These are phyloP conservation scores for Metschnikowia vanudenii DNA, from an alignment of 805 yeast genomes.

Conservation along the genomic window DNA sequence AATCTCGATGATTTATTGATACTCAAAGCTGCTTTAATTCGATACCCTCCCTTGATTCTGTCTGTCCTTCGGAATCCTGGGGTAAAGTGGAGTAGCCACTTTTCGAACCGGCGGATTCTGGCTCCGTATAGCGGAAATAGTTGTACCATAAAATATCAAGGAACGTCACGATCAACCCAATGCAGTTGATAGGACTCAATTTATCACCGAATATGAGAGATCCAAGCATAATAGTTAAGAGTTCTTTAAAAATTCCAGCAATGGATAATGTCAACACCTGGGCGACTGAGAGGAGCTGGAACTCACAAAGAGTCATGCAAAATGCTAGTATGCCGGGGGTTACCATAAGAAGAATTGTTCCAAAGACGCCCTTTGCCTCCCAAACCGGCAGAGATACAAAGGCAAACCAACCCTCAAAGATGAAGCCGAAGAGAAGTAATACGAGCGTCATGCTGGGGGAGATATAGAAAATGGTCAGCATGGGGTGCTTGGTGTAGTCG, in stretches of 20 bases:
- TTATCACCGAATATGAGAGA: slow-evolving; percentile 70
- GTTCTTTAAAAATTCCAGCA: slow-evolving; percentile 91
- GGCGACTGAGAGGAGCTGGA: slow-evolving; percentile 74
- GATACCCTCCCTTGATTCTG: slow-evolving; percentile 9
- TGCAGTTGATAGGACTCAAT: slow-evolving; percentile 60
- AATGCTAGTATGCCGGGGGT: slow-evolving; percentile 88
- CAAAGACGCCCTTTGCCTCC: slow-evolving; percentile 54
- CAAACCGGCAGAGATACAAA: slow-evolving; percentile 61
- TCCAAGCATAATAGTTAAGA: slow-evolving; percentile 75
- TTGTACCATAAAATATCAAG: slow-evolving; percentile 84
- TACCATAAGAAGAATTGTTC: slow-evolving; percentile 57
- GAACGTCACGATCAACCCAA: slow-evolving; percentile 75
- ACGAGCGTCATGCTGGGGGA: slow-evolving; percentile 79
- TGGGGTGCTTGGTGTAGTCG: slow-evolving; percentile 65
- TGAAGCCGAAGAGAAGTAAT: slow-evolving; percentile 59
- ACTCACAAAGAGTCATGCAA: slow-evolving; percentile 86
- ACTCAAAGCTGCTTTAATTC: slow-evolving; percentile 18
- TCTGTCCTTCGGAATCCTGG: slow-evolving; percentile 11
- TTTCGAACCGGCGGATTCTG: slow-evolving; percentile 11
- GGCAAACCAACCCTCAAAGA: slow-evolving; percentile 63
- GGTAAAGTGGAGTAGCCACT: slow-evolving; percentile 12
- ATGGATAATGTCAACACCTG: slow-evolving; percentile 83
- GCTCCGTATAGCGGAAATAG: slow-evolving; percentile 48
- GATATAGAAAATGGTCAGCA: slow-evolving; percentile 76
- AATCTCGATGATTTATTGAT: no score